A percentile compares a stretch with the other conserved stretches of the same genome.
phyloP scores from a whole-genome alignment of 176 grass and related monocot genomes.

The Oryza officinalis region DNA sequence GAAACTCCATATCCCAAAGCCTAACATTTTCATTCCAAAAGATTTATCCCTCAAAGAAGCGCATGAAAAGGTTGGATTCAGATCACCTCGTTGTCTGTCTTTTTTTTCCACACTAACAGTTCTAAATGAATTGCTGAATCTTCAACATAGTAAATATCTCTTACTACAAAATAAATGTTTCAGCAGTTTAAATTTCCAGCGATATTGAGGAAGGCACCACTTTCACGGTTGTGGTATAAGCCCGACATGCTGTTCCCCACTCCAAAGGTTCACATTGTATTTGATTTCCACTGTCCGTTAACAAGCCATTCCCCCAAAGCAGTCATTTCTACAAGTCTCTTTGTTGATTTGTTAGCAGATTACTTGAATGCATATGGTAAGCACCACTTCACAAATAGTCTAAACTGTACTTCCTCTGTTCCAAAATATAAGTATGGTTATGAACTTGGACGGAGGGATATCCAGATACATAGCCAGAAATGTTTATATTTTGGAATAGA shows the following conservation, averaged over 20 bases:
- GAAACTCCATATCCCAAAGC: conserved; percentile 75
- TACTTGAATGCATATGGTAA: conserved; percentile 98
- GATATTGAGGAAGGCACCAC: conserved; percentile 65
- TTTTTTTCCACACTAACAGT: not conserved
- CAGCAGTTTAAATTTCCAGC: conserved; percentile 67
- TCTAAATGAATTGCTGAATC: conserved; percentile 8
- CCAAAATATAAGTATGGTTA: no score
- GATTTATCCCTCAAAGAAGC: conserved; percentile 79
- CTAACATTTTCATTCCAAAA: conserved; percentile 87
- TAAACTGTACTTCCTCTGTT: not conserved
- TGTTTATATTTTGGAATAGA: no score
- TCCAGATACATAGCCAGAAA: no score
- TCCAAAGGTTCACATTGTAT: conserved; percentile 74
- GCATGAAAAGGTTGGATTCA: conserved; percentile 40
- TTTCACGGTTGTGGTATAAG: conserved; percentile 90
- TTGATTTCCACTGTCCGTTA: conserved; percentile 94
- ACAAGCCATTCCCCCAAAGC: conserved; percentile 77
- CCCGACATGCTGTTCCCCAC: conserved; percentile 70
- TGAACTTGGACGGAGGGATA: no score
- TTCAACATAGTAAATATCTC: conserved; percentile 12
- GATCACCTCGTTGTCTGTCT: not conserved
- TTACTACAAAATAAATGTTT: conserved; percentile 16
- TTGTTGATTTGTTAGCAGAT: conserved; percentile 72
- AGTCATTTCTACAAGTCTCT: conserved; percentile 58
- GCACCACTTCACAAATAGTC: conserved; percentile 25